Conservation (phyloP, 805 yeast genomes). For the Ogataea pini region DNA sequence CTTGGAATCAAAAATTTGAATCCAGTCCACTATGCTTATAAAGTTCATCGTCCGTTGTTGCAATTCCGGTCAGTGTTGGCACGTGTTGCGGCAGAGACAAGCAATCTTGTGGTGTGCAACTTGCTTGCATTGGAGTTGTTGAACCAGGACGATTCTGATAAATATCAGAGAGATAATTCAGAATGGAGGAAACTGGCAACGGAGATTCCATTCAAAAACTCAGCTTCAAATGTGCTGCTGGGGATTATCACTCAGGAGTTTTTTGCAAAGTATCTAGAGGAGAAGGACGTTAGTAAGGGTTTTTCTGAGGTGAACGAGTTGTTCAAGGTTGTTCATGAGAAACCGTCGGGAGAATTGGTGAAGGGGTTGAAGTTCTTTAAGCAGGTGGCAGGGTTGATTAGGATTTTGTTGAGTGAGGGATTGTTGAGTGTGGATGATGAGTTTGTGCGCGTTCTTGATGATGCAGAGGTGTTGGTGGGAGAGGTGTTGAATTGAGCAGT, state of each 20-base stretch:
- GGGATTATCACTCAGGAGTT: slow-evolving; percentile 61
- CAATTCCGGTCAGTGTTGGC: slow-evolving; percentile 66
- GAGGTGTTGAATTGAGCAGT: not conserved
- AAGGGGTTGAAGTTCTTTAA: slow-evolving; percentile 28
- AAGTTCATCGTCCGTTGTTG: slow-evolving; percentile 65
- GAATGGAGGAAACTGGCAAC: slow-evolving; percentile 62
- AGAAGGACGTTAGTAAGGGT: slow-evolving; percentile 17
- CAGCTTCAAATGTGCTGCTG: slow-evolving; percentile 59
- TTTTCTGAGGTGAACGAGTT: slow-evolving; percentile 18
- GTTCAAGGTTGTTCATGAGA: slow-evolving; percentile 21
- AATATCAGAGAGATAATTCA: slow-evolving; percentile 42
- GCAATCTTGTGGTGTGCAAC: slow-evolving; percentile 56
- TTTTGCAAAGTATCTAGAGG: slow-evolving; percentile 38
- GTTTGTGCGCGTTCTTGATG: slow-evolving; percentile 11
- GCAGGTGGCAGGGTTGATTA: slow-evolving; percentile 27
- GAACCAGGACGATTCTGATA: slow-evolving; percentile 56
- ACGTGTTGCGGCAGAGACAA: slow-evolving; percentile 48
- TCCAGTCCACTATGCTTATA: slow-evolving; percentile 63
- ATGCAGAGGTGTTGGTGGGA: slow-evolving; percentile 17
- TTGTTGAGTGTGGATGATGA: slow-evolving; percentile 20
- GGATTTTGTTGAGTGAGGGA: slow-evolving; percentile 17
- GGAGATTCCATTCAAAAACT: slow-evolving; percentile 60
- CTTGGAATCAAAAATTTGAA: slow-evolving; percentile 47
- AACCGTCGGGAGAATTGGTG: slow-evolving; percentile 24
- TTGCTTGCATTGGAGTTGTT: slow-evolving; percentile 48